phyloP scores from a whole-genome alignment of 371 early-diverging fungal species.

The Mortierella sp. region DNA sequence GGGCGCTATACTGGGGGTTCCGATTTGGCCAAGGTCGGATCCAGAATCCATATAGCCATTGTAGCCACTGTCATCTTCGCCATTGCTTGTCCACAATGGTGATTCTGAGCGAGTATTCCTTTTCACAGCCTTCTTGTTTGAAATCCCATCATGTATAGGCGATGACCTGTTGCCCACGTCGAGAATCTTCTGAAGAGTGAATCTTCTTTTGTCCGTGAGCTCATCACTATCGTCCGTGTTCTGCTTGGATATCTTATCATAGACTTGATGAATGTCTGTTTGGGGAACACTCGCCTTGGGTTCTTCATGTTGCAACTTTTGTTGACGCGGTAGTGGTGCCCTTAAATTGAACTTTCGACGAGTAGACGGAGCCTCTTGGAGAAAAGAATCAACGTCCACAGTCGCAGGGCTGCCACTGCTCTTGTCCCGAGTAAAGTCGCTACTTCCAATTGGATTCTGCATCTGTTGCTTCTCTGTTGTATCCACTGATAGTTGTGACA shows the following conservation, averaged over 20 bases:
- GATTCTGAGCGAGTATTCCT: too few species aligned
- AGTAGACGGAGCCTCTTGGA: neutral
- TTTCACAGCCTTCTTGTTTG: too few species aligned
- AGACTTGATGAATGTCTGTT: neutral
- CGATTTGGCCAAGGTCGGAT: neutral
- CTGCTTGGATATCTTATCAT: neutral
- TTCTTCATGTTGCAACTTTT: neutral
- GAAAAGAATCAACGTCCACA: constrained; percentile 10
- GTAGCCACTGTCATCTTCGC: neutral
- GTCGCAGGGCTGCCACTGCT: constrained; percentile 10
- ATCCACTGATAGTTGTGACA: constrained; percentile 18
- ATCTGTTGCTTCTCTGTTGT: constrained; percentile 2
- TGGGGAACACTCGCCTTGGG: neutral
- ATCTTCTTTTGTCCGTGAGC: neutral
- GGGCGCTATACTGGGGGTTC: neutral
- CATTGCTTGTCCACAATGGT: too few species aligned
- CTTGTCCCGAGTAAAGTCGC: neutral
- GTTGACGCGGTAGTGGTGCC: constrained; percentile 10
- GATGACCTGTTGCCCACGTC: too few species aligned
- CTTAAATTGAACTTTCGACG: constrained; percentile 13
- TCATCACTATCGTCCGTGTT: too few species aligned
- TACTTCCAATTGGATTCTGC: too few species aligned
- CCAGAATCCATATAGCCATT: neutral
- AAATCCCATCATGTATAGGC: too few species aligned
- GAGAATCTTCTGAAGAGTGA: too few species aligned